These are phyloP conservation scores for Rhodotorula glutinis DNA, from an alignment of 1,284 basidiomycete species.

Conservation along the genomic window DNA sequence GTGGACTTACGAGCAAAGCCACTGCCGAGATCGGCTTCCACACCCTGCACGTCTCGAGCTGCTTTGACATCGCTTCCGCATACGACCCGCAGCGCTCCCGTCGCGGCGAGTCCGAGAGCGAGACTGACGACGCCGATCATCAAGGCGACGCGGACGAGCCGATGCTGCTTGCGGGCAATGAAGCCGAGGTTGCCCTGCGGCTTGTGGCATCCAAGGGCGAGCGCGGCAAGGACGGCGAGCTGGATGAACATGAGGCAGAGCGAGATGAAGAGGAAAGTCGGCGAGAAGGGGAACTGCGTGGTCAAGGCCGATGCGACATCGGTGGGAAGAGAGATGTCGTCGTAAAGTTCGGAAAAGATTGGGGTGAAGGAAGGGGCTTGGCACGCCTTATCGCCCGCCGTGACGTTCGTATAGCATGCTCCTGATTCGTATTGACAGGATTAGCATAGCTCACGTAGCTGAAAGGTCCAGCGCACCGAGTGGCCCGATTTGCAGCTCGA, in stretches of 20 bases:
- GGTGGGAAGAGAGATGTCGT: neutral
- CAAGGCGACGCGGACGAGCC: slow-evolving; percentile 17
- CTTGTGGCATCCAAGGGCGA: slow-evolving; percentile 15
- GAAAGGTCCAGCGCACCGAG: slow-evolving; percentile 32
- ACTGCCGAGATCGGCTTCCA: slow-evolving; percentile 4
- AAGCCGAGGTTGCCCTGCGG: slow-evolving; percentile 9
- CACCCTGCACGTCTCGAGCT: neutral
- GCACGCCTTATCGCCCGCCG: slow-evolving; percentile 9
- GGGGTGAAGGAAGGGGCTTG: slow-evolving; percentile 33
- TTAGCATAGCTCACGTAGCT: too few relatives aligned
- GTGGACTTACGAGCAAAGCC: slow-evolving; percentile 24
- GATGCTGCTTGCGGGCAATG: slow-evolving; percentile 8
- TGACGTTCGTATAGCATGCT: slow-evolving; percentile 19
- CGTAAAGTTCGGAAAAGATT: slow-evolving; percentile 27
- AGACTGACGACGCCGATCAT: slow-evolving; percentile 6
- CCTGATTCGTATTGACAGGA: too few relatives aligned
- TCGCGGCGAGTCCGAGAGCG: slow-evolving; percentile 9
- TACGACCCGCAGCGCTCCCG: slow-evolving; percentile 14
- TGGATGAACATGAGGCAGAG: slow-evolving; percentile 21
- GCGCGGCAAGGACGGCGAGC: slow-evolving; percentile 16
- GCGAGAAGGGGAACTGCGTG: slow-evolving; percentile 32
- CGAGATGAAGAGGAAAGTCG: slow-evolving; percentile 28
- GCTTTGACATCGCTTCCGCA: slow-evolving; percentile 9
- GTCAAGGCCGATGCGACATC: slow-evolving; percentile 10
- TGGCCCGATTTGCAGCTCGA: slow-evolving; percentile 15